Conservation (phyloP, 1,139 yeast genomes). For the Yamadazyma songkhlaensis region DNA sequence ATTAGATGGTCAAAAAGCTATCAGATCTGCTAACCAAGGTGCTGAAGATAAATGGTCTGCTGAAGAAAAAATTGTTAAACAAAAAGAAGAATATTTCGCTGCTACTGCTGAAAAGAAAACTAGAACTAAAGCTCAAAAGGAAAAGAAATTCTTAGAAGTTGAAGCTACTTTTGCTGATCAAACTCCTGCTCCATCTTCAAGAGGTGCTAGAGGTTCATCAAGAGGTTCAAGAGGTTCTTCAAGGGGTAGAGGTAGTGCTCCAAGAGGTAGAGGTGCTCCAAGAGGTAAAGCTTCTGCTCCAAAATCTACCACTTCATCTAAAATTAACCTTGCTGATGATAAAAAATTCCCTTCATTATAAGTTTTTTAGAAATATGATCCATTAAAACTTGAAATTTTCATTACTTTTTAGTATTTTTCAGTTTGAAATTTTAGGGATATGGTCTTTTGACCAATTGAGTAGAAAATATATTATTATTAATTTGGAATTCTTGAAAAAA, state of each 20-base stretch:
- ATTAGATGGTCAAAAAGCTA: conserved; percentile 38
- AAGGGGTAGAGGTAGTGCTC: conserved; percentile 15
- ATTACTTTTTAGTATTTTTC: conserved; percentile 3
- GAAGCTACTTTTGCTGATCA: conserved; percentile 64
- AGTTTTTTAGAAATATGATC: conserved; percentile 7
- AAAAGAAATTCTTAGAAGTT: conserved; percentile 66
- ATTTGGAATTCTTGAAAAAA: conserved; percentile 3
- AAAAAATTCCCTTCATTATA: conserved; percentile 63
- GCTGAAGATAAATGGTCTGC: conserved; percentile 59
- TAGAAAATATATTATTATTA: conserved; percentile 4
- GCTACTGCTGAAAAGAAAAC: conserved; percentile 58
- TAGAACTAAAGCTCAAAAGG: conserved; percentile 63
- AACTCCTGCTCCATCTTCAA: conserved; percentile 16
- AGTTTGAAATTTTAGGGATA: neutral
- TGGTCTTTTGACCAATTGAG: neutral
- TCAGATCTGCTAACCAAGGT: conserved; percentile 61
- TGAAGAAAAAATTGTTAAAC: conserved; percentile 60
- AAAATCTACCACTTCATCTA: conserved; percentile 19
- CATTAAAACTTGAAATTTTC: neutral
- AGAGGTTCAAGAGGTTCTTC: conserved; percentile 18
- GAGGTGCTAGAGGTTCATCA: conserved; percentile 9
- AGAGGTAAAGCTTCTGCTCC: conserved; percentile 29
- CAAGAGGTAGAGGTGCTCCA: conserved; percentile 23
- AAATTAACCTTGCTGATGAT: conserved; percentile 48
- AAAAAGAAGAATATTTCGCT: conserved; percentile 53